Evolutionary conservation across 106 monocot species (phyloP), one percentile per base, ranked within the genome.

Genomic region (Acorus calamus): DNA sequence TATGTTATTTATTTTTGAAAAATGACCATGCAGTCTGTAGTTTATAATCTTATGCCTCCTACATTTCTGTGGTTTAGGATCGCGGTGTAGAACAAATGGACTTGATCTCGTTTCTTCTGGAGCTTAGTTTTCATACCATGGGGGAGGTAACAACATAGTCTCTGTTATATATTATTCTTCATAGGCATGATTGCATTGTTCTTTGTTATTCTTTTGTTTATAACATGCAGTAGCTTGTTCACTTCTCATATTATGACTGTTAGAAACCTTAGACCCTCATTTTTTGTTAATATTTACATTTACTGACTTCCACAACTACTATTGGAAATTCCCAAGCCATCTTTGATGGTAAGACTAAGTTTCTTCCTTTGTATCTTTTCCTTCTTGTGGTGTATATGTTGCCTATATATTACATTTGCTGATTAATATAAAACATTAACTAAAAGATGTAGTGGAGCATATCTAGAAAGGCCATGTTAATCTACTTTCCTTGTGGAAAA

Each of bases 61-160:
- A 42, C 44, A 50, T 64, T 72, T 6, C 14, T 11, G 42, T 57
- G 58, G 47, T 51, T 55, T 65, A 96, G 94, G 90, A 90, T 64
- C 94, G 90, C 60, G 94, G 94, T 67, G 80, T 96, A 55, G 90
- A 96, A 72, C 84, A 87, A 6, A 72, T 84, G 10, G 90, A 96
- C 64, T 68, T 96, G 66, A 90, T 96, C 67, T 90, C 90, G 4
- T 96, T 96, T 75, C 87, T 96, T 59, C 90, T 96, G 57, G 94
- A 96, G 77, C 94, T 96, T 70, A 96, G 94, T 72, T 96, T 96
- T 71, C 94, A 96, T 80, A 74, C 64, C 42, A 28, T 71, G 60
- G 94, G 90, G 43, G 81, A 87, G 87, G 94, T 96, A 90, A 49
- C 41, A 60, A 4, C 7, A 4, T 5, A 43, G 3, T 14, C 11